Percentiles rank a stretch among this genome's conserved stretches.
phyloP scores from a whole-genome alignment of 2,329 filamentous ascomycete genomes.

The Ceratocystis albifundus region DNA sequence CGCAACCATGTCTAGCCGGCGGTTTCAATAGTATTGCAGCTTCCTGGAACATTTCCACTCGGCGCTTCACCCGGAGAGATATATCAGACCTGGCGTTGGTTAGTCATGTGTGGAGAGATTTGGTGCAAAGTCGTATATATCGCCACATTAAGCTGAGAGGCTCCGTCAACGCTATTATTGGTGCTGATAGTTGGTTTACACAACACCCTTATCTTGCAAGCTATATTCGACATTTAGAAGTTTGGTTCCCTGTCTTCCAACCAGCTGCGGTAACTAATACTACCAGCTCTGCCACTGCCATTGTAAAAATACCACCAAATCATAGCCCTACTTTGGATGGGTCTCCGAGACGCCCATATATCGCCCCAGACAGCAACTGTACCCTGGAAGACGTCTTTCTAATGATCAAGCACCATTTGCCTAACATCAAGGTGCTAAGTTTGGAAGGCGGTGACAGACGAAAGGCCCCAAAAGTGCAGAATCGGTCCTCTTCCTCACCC shows the following conservation, averaged over 20 bases:
- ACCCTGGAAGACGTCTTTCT: conserved; percentile 58
- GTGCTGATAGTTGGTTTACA: conserved; percentile 50
- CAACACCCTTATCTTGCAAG: conserved; percentile 46
- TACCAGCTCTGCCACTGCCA: not conserved
- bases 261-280: conserved; percentile 27
- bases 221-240: conserved; percentile 61
- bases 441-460: conserved; percentile 67
- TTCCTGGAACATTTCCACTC: conserved; percentile 36
- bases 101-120: conserved; percentile 48
- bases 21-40: conserved; percentile 34
- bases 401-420: conserved; percentile 49
- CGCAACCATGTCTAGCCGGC: conserved; percentile 43
- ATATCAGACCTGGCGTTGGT: conserved; percentile 55
- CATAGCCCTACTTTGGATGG: not conserved
- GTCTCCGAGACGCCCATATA: conserved; percentile 42
- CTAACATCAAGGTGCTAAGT: conserved; percentile 53
- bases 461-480: conserved; percentile 55
- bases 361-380: conserved; percentile 43
- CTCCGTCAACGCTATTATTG: conserved; percentile 49
- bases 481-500: conserved; percentile 21
- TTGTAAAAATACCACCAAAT: not conserved
- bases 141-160: conserved; percentile 66
- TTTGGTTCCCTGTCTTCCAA: conserved; percentile 67
- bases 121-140: conserved; percentile 63
- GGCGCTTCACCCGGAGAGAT: conserved; percentile 55